These are phyloP conservation scores for Uromyces viciae-fabae DNA, from an alignment of 1,284 basidiomycete species.

Conservation along the genomic window DNA sequence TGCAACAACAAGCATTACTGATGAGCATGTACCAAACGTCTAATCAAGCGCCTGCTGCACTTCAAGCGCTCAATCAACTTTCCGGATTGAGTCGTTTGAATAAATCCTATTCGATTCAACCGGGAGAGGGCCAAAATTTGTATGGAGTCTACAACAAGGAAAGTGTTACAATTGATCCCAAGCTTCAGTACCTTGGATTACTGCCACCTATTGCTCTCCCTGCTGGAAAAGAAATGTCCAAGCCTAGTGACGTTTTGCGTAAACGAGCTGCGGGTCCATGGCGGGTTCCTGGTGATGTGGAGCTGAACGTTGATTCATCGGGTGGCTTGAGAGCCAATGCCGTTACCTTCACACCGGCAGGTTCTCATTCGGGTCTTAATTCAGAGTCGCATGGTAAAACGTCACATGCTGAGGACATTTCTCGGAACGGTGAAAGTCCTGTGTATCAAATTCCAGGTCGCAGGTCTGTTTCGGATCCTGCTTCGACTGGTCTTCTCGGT, in stretches of 20 bases:
- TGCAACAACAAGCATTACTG: constrained; percentile 38
- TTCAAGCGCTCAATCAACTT: constrained; percentile 20
- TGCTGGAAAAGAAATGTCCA: neutral
- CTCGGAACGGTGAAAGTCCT: neutral
- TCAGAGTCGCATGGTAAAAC: neutral
- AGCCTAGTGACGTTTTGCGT: neutral
- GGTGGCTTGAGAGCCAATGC: constrained; percentile 34
- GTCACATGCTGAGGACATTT: neutral
- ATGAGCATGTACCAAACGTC: constrained; percentile 35
- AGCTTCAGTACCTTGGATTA: neutral
- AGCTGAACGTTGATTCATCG: constrained; percentile 24
- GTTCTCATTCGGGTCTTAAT: neutral
- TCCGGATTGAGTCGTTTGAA: neutral
- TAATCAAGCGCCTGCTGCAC: neutral
- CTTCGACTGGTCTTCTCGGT: neutral
- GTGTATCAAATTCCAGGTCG: constrained; percentile 39
- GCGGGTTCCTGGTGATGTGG: neutral
- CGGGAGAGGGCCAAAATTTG: neutral
- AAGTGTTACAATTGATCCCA: neutral
- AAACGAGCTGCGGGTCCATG: neutral
- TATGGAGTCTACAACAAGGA: neutral
- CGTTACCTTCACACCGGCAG: constrained; percentile 21
- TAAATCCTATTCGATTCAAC: neutral
- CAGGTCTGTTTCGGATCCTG: constrained; percentile 41
- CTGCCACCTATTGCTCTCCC: constrained; percentile 39